Evolutionary conservation across 1,284 basidiomycete genomes (phyloP).

Genomic region (Earliella scabrosa): DNA sequence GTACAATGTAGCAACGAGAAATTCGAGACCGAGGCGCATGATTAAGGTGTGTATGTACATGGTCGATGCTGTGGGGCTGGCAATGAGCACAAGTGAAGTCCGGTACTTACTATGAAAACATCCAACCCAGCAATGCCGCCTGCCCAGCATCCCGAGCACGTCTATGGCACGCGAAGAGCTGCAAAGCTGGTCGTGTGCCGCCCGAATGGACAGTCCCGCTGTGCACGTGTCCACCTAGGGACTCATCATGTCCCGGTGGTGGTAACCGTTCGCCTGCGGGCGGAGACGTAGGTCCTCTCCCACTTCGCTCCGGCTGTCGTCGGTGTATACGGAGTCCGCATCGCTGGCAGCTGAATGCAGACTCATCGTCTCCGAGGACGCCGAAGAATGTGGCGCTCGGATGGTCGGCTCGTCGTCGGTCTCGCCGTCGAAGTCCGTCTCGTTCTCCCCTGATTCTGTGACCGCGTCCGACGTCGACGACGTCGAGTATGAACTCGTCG

Average conservation of each 20-base stretch:
- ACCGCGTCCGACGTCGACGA: constrained; percentile 36
- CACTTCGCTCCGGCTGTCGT: constrained; percentile 29
- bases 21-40: constrained; percentile 8
- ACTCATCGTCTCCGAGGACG: constrained; percentile 42
- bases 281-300: constrained; percentile 15
- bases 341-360: constrained; percentile 37
- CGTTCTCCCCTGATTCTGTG: constrained; percentile 43
- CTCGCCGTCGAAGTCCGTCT: constrained; percentile 56
- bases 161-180: constrained; percentile 16
- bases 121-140: constrained; percentile 9
- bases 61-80: constrained; percentile 14
- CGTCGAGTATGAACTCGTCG: constrained; percentile 29
- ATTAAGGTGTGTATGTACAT: constrained; percentile 26
- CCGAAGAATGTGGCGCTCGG: constrained; percentile 48
- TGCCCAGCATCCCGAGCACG: constrained; percentile 11
- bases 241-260: constrained; percentile 29
- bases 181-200: constrained; percentile 7
- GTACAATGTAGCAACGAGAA: constrained; percentile 25
- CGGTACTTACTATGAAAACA: constrained; percentile 22
- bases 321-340: constrained; percentile 32
- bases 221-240: constrained; percentile 19
- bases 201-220: constrained; percentile 6
- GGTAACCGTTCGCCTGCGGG: constrained; percentile 18
- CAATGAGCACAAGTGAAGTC: constrained; percentile 17
- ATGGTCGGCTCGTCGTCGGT: constrained; percentile 82